Conservation (phyloP, 1,284 basidiomycete genomes). For the Violaceomyces palustris region DNA sequence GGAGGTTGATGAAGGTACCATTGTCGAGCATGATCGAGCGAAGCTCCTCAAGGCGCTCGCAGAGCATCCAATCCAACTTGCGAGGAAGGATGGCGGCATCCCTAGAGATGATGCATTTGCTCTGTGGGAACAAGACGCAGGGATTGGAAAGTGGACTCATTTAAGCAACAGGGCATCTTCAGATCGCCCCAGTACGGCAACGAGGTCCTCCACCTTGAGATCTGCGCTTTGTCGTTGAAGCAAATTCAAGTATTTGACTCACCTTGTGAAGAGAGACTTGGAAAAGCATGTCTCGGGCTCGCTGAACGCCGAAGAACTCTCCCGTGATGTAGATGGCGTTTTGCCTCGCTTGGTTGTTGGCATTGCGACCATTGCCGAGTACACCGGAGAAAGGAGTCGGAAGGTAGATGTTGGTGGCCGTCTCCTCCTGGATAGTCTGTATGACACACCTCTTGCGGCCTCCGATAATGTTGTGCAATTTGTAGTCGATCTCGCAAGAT, state of each 20-base stretch:
- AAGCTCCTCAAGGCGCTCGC: conserved; percentile 83
- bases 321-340: conserved; percentile 94
- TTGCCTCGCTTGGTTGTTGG: conserved; percentile 55
- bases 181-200: no score
- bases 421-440: conserved; percentile 93
- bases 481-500: conserved; percentile 87
- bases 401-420: conserved; percentile 91
- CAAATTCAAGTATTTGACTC: no score
- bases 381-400: conserved; percentile 85
- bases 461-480: conserved; percentile 84
- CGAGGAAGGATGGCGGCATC: conserved; percentile 90
- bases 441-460: conserved; percentile 81
- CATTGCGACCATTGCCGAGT: conserved; percentile 58
- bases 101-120: conserved; percentile 81
- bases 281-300: conserved; percentile 89
- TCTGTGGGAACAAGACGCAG: no score
- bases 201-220: no score
- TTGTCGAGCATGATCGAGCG: conserved; percentile 92
- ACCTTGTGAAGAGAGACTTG: conserved; percentile 81
- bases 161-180: no score
- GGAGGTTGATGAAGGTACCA: conserved; percentile 90
- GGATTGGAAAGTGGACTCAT: no score
- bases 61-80: conserved; percentile 96
- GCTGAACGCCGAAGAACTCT: conserved; percentile 91
- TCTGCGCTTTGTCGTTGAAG: no score